phyloP scores from a whole-genome alignment of 192 early-diverging fungal genomes.

The Rhizophagus prolifer region DNA sequence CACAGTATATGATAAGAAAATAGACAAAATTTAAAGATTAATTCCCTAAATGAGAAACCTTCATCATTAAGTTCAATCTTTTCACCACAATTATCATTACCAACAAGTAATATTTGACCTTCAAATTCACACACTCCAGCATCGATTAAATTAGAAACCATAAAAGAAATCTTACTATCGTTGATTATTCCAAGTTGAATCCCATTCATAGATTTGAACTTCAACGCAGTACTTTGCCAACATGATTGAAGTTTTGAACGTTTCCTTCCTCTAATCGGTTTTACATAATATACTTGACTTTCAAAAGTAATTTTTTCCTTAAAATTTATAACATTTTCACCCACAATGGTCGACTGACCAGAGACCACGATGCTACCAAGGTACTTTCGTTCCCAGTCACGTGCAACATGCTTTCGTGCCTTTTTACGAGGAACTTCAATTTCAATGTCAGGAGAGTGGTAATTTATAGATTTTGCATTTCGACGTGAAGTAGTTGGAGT shows the following conservation, averaged over 20 bases:
- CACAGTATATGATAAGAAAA: constrained; percentile 28
- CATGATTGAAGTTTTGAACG: neutral
- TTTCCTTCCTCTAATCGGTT: neutral
- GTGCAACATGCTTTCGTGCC: neutral
- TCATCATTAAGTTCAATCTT: constrained; percentile 37
- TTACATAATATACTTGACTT: neutral
- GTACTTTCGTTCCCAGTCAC: neutral
- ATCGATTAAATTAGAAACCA: constrained; percentile 50
- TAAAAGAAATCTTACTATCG: neutral
- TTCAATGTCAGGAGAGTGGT: too few species aligned
- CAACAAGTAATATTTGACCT: constrained; percentile 38
- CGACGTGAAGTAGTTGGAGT: neutral
- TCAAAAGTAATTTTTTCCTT: neutral
- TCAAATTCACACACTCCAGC: constrained; percentile 46
- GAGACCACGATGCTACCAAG: neutral
- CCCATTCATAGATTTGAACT: neutral
- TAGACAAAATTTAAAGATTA: neutral
- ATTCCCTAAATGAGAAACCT: neutral
- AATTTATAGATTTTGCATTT: neutral
- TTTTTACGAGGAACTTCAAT: neutral
- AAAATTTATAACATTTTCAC: neutral
- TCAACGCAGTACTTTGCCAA: neutral
- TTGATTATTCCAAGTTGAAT: neutral
- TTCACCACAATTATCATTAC: constrained; percentile 27
- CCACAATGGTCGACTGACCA: neutral